Base-by-base conservation (phyloP, 176 grass and related monocot genomes). In the Zizania latifolia region DNA sequence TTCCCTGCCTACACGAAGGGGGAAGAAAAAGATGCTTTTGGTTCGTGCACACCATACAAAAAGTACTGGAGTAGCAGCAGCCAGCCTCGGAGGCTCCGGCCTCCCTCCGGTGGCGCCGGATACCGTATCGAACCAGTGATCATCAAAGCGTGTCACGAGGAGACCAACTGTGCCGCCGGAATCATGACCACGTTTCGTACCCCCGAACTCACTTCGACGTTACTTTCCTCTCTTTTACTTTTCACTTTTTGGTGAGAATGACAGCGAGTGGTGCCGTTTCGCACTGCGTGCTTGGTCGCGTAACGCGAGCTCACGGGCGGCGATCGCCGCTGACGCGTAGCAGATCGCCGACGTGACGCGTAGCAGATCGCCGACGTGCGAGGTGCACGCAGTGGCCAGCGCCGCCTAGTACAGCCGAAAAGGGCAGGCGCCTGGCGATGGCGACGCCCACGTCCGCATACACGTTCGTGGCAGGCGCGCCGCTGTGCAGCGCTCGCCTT, bases 101-200 rank as follows among this genome's bases (percentile, higher is more conserved):
- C n/a, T n/a, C n/a, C n/a, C n/a, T n/a, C n/a, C n/a, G n/a, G n/a
- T 46, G 68, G 68, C 60, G 16, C 26, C 23, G 12, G 84, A 76
- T 69, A 69, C 65, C 72, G 65, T 48, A 77, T 82, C 78, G 29
- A 45, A 7, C 30, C 46, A 13, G 72, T 31, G 78, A 72, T 72
- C 48, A 86, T 81, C 71, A 76, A 8, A 35, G 28, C 36, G 37
- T 51, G 65, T 81, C 84, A 81, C 72, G 71, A 56, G 72, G 45
- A 46, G 35, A 22, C 8, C 4, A 35, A 8, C 56, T 54, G 57
- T 86, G 65, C 34, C 57, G 65, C 34, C 57, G 34, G 64, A 75
- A 62, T 61, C 55, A 27, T 55, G 62, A 29, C 43, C 5, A 1
- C 2, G 26, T 6, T 31, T 24, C 37, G 10, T 36, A 7, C 35